Evolutionary conservation across 495 filamentous ascomycete species (phyloP), one percentile per base, ranked within the genome.

Genomic region (Parachaetomium inaequale): DNA sequence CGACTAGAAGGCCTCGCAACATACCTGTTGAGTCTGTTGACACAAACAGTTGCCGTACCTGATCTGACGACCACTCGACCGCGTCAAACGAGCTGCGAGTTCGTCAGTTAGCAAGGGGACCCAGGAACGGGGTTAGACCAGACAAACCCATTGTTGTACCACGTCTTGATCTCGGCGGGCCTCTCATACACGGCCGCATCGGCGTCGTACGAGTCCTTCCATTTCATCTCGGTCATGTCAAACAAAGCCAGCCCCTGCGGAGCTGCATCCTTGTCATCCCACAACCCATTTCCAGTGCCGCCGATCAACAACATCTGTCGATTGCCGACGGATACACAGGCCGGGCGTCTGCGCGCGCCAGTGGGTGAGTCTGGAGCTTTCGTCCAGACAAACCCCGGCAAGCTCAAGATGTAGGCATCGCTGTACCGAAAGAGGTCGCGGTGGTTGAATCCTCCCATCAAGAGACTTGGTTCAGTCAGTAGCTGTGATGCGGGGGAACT

Each of bases 321-420:
- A 10, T 68, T 69, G 7, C 76, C 75, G 10, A 75, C 65, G 2
- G 71, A 34, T n/a, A 70, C 70, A 38, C 76, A 79, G 6, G 62
- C 65, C 21, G 17, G 17, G 12, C 14, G 14, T 10, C 64, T 66
- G 0, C 76, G 71, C 29, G 59, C 53, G 6, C 72, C 70, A 1
- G 63, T 70, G 0, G 63, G 56, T 4, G 53, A 38, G 5, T 70
- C 54, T 6, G 55, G 23, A 1, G 69, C 69, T 42, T 68, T 65
- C 21, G 75, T 71, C 71, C 79, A 81, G 31, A 72, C 63, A 50
- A 81, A 82, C 15, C 76, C 78, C 0, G 79, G 79, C 2, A 82
- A 59, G 47, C 73, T 76, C 11, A 81, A 69, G n/a, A 82, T 68
- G 49, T 75, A 72, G 4, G 77, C 68, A 25, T 76, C 73, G 0